Evolutionary conservation across 2,329 filamentous ascomycete genomes (phyloP), one percentile per base, ranked within the genome.

Genomic region (Colletotrichum caudatum): DNA sequence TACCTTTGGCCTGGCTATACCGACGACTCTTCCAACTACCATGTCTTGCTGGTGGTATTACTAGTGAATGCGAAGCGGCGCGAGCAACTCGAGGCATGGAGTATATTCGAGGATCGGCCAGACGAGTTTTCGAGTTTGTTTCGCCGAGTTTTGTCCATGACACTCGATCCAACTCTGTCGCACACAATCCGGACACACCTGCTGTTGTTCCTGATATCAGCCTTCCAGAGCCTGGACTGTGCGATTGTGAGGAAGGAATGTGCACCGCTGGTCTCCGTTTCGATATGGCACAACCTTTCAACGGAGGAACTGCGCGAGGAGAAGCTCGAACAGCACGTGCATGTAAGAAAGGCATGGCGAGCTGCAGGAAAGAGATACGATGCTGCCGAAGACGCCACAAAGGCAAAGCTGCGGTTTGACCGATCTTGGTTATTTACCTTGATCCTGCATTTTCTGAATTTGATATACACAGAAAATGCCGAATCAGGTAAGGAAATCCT

Each of bases 1-100:
- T 98, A 97, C 79, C 87, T 99, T 37, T 99, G 96, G 96, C 96
- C 96, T 57, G 94, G 93, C 63, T 99, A 97, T 80, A 91, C 89
- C 16, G 93, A 97, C 74, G 91, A 96, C 77, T 90, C 94, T 5
- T 97, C 95, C 41, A 97, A 99, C 80, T 92, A 94, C 78, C 95
- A 99, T 80, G 92, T 98, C 65, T 85, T 98, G 44, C 86, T 99
- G 73, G 90, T 98, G 77, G 93, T 93, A 20, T 82, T 98, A 74
- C 91, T 99, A 77, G 89, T 93, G 74, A 97, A 95, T 80, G 91
- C 95, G 71, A 98, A 98, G 84, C 90, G 92, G 78, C 90, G 94
- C 75, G 95, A 98, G 80, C 92, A 93, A 78, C 85, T 98, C 66
- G 91, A 94, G 76, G 93, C 93, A 78, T 99, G 97, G 97, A 88